Percentiles rank a stretch among this genome's conserved stretches.
phyloP scores from a whole-genome alignment of 768 basidiomycete species.

The Mycena latifolia region DNA sequence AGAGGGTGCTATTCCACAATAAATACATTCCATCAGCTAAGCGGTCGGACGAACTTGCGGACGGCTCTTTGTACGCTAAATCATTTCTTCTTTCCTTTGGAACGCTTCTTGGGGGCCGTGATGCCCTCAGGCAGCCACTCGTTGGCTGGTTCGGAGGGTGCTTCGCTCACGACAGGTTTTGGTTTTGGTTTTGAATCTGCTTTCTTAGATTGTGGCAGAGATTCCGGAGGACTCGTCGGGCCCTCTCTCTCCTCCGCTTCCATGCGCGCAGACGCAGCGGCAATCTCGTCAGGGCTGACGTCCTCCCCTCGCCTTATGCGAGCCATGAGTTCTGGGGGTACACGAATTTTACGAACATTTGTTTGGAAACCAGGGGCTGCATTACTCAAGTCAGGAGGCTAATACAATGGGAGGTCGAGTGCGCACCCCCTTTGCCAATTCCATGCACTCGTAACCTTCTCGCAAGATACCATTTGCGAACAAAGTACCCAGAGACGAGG shows the following conservation, averaged over 20 bases:
- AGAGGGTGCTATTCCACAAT: too few relatives aligned
- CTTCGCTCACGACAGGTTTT: slow-evolving; percentile 28
- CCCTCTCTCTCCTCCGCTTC: slow-evolving; percentile 47
- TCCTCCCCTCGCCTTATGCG: slow-evolving; percentile 64
- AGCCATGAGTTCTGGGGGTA: slow-evolving; percentile 68
- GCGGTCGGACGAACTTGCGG: not conserved
- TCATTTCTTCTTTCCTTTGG: slow-evolving; percentile 49
- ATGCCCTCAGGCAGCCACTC: slow-evolving; percentile 67
- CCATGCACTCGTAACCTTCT: slow-evolving; percentile 59
- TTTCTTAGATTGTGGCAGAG: slow-evolving; percentile 24
- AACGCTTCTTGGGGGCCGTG: slow-evolving; percentile 58
- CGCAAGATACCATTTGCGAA: slow-evolving; percentile 64
- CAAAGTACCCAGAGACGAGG: slow-evolving; percentile 59
- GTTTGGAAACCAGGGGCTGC: slow-evolving; percentile 69
- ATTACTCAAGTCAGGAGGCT: slow-evolving; percentile 7
- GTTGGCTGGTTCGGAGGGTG: slow-evolving; percentile 47
- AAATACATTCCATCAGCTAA: slow-evolving; percentile 6
- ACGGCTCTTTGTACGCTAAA: not conserved
- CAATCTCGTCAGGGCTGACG: slow-evolving; percentile 66
- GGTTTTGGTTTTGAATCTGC: slow-evolving; percentile 13
- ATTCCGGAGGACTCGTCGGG: slow-evolving; percentile 3
- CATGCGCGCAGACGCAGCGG: slow-evolving; percentile 57
- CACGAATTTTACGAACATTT: slow-evolving; percentile 59
- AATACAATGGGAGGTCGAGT: not conserved
- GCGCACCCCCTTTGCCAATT: slow-evolving; percentile 68